Evolutionary conservation across 768 basidiomycete species (phyloP), one percentile per base, ranked within the genome.

Genomic region (Hygrophorus pudorinus): DNA sequence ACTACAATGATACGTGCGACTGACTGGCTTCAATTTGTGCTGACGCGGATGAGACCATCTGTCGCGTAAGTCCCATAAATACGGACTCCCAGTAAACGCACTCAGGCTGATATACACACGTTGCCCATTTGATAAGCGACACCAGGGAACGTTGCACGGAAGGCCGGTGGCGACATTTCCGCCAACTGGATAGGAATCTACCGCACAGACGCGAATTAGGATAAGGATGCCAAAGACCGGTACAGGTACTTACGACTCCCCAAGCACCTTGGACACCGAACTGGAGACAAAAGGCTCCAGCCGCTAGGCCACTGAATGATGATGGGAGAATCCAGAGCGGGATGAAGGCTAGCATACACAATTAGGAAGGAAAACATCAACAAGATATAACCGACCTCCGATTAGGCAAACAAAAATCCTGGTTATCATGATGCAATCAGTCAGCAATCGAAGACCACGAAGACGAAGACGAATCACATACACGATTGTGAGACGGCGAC

Each of bases 231-330:
- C n/a, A 16, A 63, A 64, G 33, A 75, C 65, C 52, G 67, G 72
- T 50, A 71, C 14, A 67, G 10, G 68, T 67, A 58, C 82, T 51
- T 56, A 88, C 85, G 9, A 88, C 81, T 53, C 87, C 87, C 85
- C 86, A 90, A 30, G 87, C 89, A 1, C 88, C 89, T 58, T 94
- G 91, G 0, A 93, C 86, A 41, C 86, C 87, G 51, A 87, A 77
- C 55, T 92, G 89, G 12, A 90, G 67, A 52, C 76, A 89, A 65
- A 93, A 94, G 1, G 88, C 90, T 7, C 88, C 88, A 0, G 86
- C 87, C 0, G 85, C 56, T 7, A 96, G 79, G 1, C 66, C 72
- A 1, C 72, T 59, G 60, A 92, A 92, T 1, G 70, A 62, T 5
- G 53, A 61, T 2, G 91, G 91, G 5, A 94, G 53, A 52, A 90